These are phyloP conservation scores for Talaromyces sp. DNA, from an alignment of 2,329 filamentous ascomycete genomes.

Conservation along the genomic window DNA sequence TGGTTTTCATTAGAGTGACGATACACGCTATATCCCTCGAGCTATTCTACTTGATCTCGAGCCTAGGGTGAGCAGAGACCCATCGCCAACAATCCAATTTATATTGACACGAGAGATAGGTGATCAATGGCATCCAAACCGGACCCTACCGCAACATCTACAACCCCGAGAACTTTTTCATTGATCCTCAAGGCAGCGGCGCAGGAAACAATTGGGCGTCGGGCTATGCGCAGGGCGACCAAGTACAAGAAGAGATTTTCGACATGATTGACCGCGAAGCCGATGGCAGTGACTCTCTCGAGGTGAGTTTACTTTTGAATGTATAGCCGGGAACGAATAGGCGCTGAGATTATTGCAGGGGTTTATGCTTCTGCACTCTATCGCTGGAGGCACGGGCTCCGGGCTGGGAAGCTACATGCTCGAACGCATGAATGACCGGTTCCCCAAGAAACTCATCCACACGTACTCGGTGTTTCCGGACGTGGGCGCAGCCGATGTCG, in stretches of 20 bases:
- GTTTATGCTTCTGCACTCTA: constrained; percentile 98
- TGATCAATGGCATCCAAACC: constrained; percentile 87
- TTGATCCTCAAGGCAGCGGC: constrained; percentile 87
- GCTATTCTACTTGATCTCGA: constrained; percentile 94
- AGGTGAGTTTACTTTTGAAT: constrained; percentile 51
- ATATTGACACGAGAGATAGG: constrained; percentile 37
- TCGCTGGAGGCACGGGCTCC: constrained; percentile 92
- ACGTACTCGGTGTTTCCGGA: constrained; percentile 98
- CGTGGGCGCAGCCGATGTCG: constrained; percentile 82
- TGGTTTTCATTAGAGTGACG: constrained; percentile 65
- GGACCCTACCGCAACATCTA: constrained; percentile 98
- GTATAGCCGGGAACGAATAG: neutral
- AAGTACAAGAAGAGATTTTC: constrained; percentile 92
- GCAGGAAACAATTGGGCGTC: constrained; percentile 98
- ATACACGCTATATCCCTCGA: constrained; percentile 94
- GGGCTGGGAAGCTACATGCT: constrained; percentile 93
- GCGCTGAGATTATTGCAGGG: constrained; percentile 47
- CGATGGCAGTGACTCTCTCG: constrained; percentile 93
- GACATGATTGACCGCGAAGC: constrained; percentile 99
- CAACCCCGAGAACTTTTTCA: constrained; percentile 98
- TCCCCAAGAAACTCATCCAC: constrained; percentile 98
- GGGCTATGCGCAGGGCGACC: constrained; percentile 87
- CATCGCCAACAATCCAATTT: neutral
- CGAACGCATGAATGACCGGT: constrained; percentile 91
- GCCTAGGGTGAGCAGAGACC: constrained; percentile 60